Percentiles rank a stretch among this genome's conserved stretches.
phyloP scores from a whole-genome alignment of 371 early-diverging fungal genomes.

The Mortierella sp. region DNA sequence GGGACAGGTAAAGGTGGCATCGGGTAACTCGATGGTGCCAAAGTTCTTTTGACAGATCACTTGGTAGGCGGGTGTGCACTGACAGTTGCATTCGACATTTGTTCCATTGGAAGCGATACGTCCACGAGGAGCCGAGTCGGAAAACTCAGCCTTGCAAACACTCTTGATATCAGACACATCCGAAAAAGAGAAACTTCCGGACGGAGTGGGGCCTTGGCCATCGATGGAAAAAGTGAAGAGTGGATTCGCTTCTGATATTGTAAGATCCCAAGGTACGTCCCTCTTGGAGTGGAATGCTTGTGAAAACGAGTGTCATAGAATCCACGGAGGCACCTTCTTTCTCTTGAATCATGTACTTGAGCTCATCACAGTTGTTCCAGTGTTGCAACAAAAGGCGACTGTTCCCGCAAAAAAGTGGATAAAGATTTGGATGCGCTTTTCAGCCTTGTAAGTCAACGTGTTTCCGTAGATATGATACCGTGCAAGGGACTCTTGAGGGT shows the following conservation, averaged over 20 bases:
- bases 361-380: too few relatives aligned
- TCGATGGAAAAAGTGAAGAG: too few relatives aligned
- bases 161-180: too few relatives aligned
- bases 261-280: too few relatives aligned
- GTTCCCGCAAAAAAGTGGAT: too few relatives aligned
- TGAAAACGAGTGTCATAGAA: not conserved
- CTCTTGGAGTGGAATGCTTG: not conserved
- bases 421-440: too few relatives aligned
- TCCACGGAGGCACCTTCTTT: not conserved
- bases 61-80: not conserved
- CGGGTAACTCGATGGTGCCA: constrained; percentile 5
- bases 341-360: too few relatives aligned
- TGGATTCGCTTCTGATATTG: too few relatives aligned
- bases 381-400: too few relatives aligned
- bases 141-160: not conserved
- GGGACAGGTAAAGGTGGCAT: constrained; percentile 6
- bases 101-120: not conserved
- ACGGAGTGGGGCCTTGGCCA: too few relatives aligned
- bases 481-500: not conserved
- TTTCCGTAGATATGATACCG: constrained; percentile 3
- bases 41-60: constrained; percentile 9
- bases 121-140: not conserved
- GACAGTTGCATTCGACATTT: too few relatives aligned
- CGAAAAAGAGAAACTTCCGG: too few relatives aligned
- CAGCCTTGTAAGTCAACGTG: constrained; percentile 1